Conservation (phyloP, 192 early-diverging fungal genomes). For the Glomus cerebriforme region DNA sequence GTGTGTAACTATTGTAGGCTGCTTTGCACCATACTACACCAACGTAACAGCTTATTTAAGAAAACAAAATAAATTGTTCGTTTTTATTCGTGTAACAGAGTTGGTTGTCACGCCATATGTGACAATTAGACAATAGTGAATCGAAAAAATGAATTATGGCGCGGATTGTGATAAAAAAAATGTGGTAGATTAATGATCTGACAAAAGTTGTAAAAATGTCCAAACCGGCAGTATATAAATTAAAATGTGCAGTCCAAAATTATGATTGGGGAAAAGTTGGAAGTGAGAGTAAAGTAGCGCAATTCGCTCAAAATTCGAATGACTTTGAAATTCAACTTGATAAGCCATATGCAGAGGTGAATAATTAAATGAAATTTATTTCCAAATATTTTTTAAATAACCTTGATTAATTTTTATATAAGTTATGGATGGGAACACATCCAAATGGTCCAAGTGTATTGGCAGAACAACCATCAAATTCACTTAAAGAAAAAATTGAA, state of each 20-base stretch:
- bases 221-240: slow-evolving; percentile 49
- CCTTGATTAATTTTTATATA: slow-evolving; percentile 12
- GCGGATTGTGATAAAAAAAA: too few relatives aligned
- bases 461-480: slow-evolving; percentile 42
- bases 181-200: too few relatives aligned
- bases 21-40: too few relatives aligned
- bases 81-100: too few relatives aligned
- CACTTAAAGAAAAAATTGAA: slow-evolving; percentile 65
- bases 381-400: not conserved
- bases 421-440: slow-evolving; percentile 99
- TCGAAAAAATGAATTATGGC: too few relatives aligned
- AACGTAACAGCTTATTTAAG: too few relatives aligned
- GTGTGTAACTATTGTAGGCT: too few relatives aligned
- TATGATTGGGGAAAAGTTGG: slow-evolving; percentile 99
- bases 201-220: not conserved
- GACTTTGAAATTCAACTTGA: slow-evolving; percentile 57
- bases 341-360: slow-evolving; percentile 89
- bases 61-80: too few relatives aligned
- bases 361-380: not conserved
- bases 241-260: slow-evolving; percentile 75
- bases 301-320: slow-evolving; percentile 68
- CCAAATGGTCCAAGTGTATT: slow-evolving; percentile 80
- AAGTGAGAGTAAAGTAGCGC: slow-evolving; percentile 76
- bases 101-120: too few relatives aligned
- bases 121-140: too few relatives aligned